Conservation (phyloP, 345 rosid genomes). For the thale cress (Arabidopsis thaliana) region DNA sequence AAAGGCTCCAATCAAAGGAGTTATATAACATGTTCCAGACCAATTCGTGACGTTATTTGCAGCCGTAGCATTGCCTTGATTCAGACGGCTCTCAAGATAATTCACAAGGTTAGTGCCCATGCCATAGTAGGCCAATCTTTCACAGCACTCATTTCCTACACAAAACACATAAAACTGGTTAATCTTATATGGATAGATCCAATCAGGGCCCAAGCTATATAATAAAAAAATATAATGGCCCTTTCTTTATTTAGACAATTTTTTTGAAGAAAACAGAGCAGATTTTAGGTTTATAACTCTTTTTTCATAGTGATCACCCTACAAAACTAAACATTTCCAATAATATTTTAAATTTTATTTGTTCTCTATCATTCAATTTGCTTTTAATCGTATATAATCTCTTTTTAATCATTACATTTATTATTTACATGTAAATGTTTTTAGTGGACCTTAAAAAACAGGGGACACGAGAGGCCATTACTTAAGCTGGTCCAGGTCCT, state of each 20-base stretch:
- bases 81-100: conserved; percentile 66
- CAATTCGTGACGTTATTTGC: conserved; percentile 87
- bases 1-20: conserved; percentile 92
- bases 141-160: conserved; percentile 88
- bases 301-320: neutral
- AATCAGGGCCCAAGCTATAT: neutral
- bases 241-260: neutral
- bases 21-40: conserved; percentile 92
- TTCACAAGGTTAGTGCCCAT: conserved; percentile 96
- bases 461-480: neutral
- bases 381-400: neutral
- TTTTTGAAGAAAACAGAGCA: neutral
- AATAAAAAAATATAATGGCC: no score
- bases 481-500: neutral
- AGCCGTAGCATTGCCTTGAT: conserved; percentile 78
- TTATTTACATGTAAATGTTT: neutral
- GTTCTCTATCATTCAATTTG: neutral
- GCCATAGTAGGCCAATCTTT: conserved; percentile 99
- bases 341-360: neutral
- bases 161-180: neutral
- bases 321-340: neutral
- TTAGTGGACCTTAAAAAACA: neutral
- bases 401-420: neutral
- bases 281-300: neutral
- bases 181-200: neutral